phyloP scores from a whole-genome alignment of 108 stramenopile species.

The Skeletonema grethae region DNA sequence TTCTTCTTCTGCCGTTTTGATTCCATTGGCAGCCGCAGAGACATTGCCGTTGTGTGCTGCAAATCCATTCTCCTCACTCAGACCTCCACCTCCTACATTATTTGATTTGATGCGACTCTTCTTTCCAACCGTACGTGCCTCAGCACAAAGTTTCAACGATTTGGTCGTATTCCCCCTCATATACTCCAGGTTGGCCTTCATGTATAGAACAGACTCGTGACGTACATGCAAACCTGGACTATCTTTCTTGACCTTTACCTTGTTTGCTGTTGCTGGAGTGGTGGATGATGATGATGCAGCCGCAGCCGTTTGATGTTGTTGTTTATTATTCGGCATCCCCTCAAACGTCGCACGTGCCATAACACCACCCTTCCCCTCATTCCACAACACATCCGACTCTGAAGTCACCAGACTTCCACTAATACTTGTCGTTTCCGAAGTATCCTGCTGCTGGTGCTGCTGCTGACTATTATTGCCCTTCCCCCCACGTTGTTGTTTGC shows the following conservation, averaged over 20 bases:
- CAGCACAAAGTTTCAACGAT: slow-evolving; percentile 73
- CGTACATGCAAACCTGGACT: slow-evolving; percentile 32
- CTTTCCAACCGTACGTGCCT: slow-evolving; percentile 55
- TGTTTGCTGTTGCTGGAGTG: background rate
- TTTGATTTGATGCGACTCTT: slow-evolving; percentile 7
- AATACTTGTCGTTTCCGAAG: slow-evolving; percentile 27
- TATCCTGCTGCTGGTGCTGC: slow-evolving; percentile 15
- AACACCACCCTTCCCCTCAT: slow-evolving; percentile 12
- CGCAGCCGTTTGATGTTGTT: slow-evolving; percentile 8
- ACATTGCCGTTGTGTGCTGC: background rate
- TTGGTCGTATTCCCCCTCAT: slow-evolving; percentile 81
- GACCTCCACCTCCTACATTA: background rate
- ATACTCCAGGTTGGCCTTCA: slow-evolving; percentile 81
- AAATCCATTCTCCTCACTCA: slow-evolving; percentile 6
- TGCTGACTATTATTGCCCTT: background rate
- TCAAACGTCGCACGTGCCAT: slow-evolving; percentile 41
- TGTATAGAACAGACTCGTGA: slow-evolving; percentile 66
- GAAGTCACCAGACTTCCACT: slow-evolving; percentile 22
- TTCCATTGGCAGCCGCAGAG: slow-evolving; percentile 2
- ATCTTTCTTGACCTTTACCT: slow-evolving; percentile 23
- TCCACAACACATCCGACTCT: slow-evolving; percentile 19
- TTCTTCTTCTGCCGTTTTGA: background rate
- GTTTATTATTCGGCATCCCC: slow-evolving; percentile 27
- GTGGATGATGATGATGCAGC: slow-evolving; percentile 2
- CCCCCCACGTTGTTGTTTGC: background rate